Evolutionary conservation across 2,329 filamentous ascomycete genomes (phyloP), one percentile per base, ranked within the genome.

Genomic region (Ilyonectria destructans): DNA sequence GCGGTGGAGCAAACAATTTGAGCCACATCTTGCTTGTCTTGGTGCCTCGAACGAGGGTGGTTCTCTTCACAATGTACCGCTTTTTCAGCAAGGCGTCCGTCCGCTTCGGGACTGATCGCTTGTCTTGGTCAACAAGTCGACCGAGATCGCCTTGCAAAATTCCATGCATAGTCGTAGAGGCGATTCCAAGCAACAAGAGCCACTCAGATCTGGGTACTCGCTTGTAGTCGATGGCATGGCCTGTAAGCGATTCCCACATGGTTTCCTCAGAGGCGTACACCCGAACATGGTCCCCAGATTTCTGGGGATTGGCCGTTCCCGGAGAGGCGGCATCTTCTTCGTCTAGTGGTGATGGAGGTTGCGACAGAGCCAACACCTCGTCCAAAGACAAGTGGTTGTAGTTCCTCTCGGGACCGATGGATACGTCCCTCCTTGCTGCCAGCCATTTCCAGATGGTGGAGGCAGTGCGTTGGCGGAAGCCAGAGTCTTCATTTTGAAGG

Each of bases 11-110:
- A 74, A 89, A 90, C 31, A 83, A 80, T 52, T 85, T 84, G 54
- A 91, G 83, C 86, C 89, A 91, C 60, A 91, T 80, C 75, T 89
- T 89, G 80, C 89, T 91, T 2, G 89, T 90, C 74, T 89, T 90
- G 64, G 85, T 88, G 43, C 87, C 87, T 58, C 86, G 83, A 12
- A 89, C 85, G 21, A 90, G 84, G 1, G 88, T 86, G 4, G 88
- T 87, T 46, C 89, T 84, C 77, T 91, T 91, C 58, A 85, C 85
- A 55, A 90, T 87, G 69, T 91, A 91, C 17, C 89, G 89, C 74
- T 91, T 90, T 69, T 84, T 83, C 5, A 87, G 84, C 1, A 91
- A 82, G 3, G 85, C 84, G 69, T 90, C 88, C 0, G 89, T 91
- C 37, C 89, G 83, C 65, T 87, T 89, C 3, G 89, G 89, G 1